phyloP scores from a whole-genome alignment of 2,329 filamentous ascomycete genomes.

The Basipetospora sp. region DNA sequence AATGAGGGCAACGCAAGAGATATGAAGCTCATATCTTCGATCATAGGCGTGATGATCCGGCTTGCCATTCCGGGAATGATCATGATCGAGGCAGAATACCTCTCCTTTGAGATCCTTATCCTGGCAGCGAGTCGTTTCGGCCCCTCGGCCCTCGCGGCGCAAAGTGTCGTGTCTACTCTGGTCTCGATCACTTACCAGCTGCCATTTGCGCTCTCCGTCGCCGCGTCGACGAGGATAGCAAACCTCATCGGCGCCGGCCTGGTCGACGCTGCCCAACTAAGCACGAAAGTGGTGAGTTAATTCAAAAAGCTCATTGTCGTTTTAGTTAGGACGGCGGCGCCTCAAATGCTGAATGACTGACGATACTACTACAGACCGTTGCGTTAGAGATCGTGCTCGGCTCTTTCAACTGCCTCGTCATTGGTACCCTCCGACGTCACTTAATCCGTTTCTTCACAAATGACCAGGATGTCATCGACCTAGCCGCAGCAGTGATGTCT shows the following conservation, averaged over 20 bases:
- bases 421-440: conserved; percentile 52
- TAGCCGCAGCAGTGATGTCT: conserved; percentile 58
- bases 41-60: conserved; percentile 54
- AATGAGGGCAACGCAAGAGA: too few relatives aligned
- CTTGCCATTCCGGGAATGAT: conserved; percentile 78
- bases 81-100: conserved; percentile 87
- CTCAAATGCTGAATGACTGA: too few relatives aligned
- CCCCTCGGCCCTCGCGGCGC: conserved; percentile 67
- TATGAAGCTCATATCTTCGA: too few relatives aligned
- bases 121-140: conserved; percentile 69
- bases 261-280: conserved; percentile 63
- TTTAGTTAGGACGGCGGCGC: too few relatives aligned
- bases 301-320: too few relatives aligned
- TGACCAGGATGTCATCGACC: conserved; percentile 51
- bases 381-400: conserved; percentile 56
- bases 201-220: conserved; percentile 81
- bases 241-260: conserved; percentile 83
- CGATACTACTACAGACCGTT: conserved; percentile 26
- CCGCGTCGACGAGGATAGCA: conserved; percentile 73
- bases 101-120: conserved; percentile 84
- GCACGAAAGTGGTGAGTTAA: conserved; percentile 53
- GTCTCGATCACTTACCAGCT: conserved; percentile 75
- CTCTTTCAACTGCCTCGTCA: conserved; percentile 58
- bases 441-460: conserved; percentile 69
- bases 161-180: conserved; percentile 69